Base-by-base conservation (phyloP, 805 yeast species). In the Kodamaea kakaduensis region DNA sequence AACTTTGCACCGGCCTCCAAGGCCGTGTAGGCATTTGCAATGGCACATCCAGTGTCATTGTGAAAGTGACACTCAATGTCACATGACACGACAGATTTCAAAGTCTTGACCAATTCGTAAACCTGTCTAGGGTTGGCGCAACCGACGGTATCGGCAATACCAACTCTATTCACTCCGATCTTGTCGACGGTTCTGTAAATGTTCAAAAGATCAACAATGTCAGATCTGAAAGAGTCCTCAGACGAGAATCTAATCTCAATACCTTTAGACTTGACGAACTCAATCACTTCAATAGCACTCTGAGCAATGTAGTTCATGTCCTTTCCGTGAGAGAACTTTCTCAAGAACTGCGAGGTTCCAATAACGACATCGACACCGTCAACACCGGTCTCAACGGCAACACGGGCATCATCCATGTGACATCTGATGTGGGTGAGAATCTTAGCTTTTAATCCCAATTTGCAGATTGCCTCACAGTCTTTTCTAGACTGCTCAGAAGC, bases 41-140 rank as follows among this genome's bases (percentile, higher is more conserved):
- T 87, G 47, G 98, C 96, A 72, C 97, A 93, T 45, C 98, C 98
- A 21, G 98, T 90, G 64, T 90, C 98, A 62, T 90, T 86, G 71
- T 90, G 98, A 85, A 90, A 93, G 64, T 90, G 98, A 63, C 96
- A 86, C 71, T 90, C 98, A 54, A 90, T 89, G 61, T 90, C 98
- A 71, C 97, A 90, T 23, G 85, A 81, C 32, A 90, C 97, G 33
- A 90, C 96, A 9, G 89, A 79, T 67, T 81, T 86, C 61, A 90
- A 78, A 28, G 98, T 93, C 58, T 94, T 81, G 45, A 90, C 93
- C 51, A 90, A 77, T 69, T 90, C 98, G 64, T 90, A 90, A 41
- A 90, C 98, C 68, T 93, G 97, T 69, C 98, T 81, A 53, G 98
- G 98, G 72, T 90, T 90, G 47, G 98, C 98, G 63, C 97, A 84